Base-by-base conservation (phyloP, 2,329 filamentous ascomycete species). In the Alternaria arborescens region DNA sequence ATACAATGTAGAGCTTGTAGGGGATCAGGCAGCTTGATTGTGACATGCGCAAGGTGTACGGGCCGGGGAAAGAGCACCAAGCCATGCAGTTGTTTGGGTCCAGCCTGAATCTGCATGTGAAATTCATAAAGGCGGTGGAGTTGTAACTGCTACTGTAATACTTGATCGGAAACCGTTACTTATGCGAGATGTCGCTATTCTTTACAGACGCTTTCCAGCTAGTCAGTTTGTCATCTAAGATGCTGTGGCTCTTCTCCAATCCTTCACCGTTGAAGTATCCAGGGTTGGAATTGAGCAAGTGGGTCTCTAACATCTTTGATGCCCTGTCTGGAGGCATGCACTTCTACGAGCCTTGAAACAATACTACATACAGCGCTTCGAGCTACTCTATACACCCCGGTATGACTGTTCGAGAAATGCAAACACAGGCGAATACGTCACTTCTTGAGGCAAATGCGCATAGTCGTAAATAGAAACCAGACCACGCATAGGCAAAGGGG, bases 111-210 rank as follows among this genome's bases (percentile, higher is more conserved):
- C n/a, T 18, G 16, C n/a, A 3, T 40, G 36, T 18, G 36, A 18
- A 0, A 4, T 18, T 4, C 4, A 6, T 8, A 36, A 1, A 36
- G 34, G 14, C 5, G 10, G 4, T 7, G 34, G 10, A 0, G 7
- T 4, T 18, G 4, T 18, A 2, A 40, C 4, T 8, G 14, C 34
- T 36, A n/a, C 5, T n/a, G 34, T n/a, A 36, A 5, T 8, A 36
- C 34, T n/a, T n/a, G 5, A 36, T n/a, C 8, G 34, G 34, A 36
- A 16, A 36, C 8, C 1, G 16, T 36, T n/a, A 36, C 14, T 36
- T 36, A 6, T 5, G 14, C 14, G 8, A 16, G 14, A n/a, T 14
- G 3, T 36, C 5, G 14, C 16, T 36, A 2, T n/a, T 36, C 5
- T 36, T 16, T 5, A n/a, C 34, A 36, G n/a, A 36, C 34, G 6